A percentile compares a stretch with the other conserved stretches of the same genome.
Evolutionary conservation across 2,329 filamentous ascomycete species (phyloP).

Genomic region (Aspergillus floridensis): DNA sequence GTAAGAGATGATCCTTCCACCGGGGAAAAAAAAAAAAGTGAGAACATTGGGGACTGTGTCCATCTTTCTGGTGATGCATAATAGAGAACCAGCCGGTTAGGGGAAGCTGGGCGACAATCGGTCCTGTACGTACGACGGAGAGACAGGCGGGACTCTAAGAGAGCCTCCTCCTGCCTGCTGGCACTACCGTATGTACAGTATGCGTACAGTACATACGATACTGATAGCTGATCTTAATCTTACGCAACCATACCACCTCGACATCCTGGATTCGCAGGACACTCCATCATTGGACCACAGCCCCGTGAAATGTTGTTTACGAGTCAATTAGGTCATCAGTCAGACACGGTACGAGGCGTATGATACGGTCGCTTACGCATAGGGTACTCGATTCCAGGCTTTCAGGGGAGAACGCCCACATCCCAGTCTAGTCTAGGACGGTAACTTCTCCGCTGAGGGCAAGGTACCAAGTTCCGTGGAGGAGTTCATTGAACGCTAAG

Average conservation of each 20-base stretch:
- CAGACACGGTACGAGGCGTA: background rate
- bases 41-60: background rate
- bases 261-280: background rate
- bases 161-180: background rate
- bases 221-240: background rate
- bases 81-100: background rate
- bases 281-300: background rate
- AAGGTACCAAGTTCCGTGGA: background rate
- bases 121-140: too few species aligned
- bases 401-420: constrained; percentile 1
- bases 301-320: background rate
- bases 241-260: background rate
- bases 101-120: background rate
- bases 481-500: background rate
- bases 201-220: background rate
- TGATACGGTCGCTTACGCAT: background rate
- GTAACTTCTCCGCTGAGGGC: constrained; percentile 2
- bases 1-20: background rate
- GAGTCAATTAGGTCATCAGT: background rate
- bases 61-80: background rate
- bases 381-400: background rate
- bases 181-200: background rate
- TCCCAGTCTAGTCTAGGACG: constrained; percentile 2
- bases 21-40: background rate
- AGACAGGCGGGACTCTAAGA: too few species aligned